phyloP scores from a whole-genome alignment of 1,139 yeast species.

The Zhuliangozyma parablackwelliae region DNA sequence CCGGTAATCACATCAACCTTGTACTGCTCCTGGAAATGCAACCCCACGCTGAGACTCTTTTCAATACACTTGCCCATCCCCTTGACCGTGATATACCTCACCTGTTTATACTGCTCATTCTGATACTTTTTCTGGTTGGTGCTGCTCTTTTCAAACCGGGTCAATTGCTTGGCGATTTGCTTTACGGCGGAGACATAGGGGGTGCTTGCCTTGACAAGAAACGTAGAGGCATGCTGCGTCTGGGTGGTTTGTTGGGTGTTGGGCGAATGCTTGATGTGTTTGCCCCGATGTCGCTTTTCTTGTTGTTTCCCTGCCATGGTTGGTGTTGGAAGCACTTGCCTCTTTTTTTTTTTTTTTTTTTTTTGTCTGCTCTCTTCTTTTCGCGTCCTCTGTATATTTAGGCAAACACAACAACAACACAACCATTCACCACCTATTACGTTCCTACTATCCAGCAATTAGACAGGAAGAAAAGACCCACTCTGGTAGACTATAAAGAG shows the following conservation, averaged over 20 bases:
- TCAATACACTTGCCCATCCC: conserved; percentile 70
- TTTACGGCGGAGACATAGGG: conserved; percentile 64
- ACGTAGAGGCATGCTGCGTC: conserved; percentile 41
- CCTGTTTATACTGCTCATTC: conserved; percentile 33
- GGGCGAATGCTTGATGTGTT: conserved; percentile 46
- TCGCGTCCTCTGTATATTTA: no score
- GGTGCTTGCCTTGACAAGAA: conserved; percentile 53
- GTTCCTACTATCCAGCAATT: no score
- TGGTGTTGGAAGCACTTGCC: conserved; percentile 1
- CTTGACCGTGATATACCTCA: conserved; percentile 45
- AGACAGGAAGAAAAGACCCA: no score
- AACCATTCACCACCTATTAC: no score
- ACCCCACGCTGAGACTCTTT: conserved; percentile 49
- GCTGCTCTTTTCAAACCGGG: conserved; percentile 28
- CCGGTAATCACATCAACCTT: conserved; percentile 54
- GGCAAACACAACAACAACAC: no score
- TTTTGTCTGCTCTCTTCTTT: no score
- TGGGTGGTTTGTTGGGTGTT: conserved; percentile 23
- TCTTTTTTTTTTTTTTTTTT: no score
- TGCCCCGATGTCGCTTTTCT: conserved; percentile 18
- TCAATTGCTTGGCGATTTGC: conserved; percentile 46
- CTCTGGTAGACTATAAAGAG: no score
- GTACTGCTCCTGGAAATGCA: conserved; percentile 44
- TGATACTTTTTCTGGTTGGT: conserved; percentile 23
- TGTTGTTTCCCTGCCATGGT: conserved; percentile 4